A percentile compares a stretch with the other conserved stretches of the same genome.
These are phyloP conservation scores for Inga oerstediana DNA, from an alignment of 306 rosid genomes.

Conservation along the genomic window DNA sequence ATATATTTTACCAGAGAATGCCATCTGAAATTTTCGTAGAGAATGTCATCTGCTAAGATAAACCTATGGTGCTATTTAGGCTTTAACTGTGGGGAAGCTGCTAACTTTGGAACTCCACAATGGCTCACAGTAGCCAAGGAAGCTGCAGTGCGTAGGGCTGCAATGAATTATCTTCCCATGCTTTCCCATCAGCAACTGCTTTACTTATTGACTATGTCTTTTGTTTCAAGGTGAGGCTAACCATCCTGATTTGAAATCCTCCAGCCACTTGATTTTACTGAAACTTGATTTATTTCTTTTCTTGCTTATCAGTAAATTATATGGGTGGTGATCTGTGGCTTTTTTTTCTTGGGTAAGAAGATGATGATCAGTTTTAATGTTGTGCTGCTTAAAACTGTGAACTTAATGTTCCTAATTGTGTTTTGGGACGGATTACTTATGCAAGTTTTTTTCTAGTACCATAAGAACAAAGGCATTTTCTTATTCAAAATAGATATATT, in stretches of 20 bases:
- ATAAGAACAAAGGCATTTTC: background rate
- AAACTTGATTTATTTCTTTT: constrained; percentile 9
- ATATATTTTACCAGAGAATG: background rate
- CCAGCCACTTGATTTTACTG: constrained; percentile 7
- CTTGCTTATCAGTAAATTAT: background rate
- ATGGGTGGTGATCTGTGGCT: constrained; percentile 19
- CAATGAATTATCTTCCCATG: constrained; percentile 99
- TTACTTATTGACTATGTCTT: constrained; percentile 94
- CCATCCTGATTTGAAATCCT: background rate
- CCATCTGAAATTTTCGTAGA: background rate
- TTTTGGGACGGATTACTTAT: constrained; percentile 22
- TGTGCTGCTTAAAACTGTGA: constrained; percentile 7
- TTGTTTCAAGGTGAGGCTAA: constrained; percentile 78
- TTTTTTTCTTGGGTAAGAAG: background rate
- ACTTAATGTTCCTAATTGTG: constrained; percentile 14
- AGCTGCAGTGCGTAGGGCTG: constrained; percentile 99
- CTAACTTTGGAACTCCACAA: constrained; percentile 96
- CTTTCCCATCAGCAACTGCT: constrained; percentile 98
- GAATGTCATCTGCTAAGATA: background rate
- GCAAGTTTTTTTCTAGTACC: constrained; percentile 14
- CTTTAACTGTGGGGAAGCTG: constrained; percentile 99
- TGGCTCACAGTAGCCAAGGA: constrained; percentile 97
- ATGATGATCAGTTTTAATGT: constrained; percentile 16
- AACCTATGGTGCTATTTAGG: constrained; percentile 49
- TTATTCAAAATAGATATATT: constrained; percentile 22